phyloP scores from a whole-genome alignment of 768 basidiomycete genomes.

The Butyriboletus loyo region DNA sequence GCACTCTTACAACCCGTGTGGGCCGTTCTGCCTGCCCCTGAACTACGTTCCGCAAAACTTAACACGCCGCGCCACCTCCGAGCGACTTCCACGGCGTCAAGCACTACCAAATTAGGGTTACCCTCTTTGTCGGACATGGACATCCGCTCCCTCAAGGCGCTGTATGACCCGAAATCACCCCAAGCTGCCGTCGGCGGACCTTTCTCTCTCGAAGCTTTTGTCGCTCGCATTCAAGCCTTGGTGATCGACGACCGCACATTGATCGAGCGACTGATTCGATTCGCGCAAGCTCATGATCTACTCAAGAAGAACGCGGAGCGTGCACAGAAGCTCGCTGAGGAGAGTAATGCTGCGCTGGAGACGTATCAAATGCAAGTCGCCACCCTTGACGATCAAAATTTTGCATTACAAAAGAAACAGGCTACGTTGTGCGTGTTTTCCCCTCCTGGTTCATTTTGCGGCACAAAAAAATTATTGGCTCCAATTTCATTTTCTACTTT shows the following conservation, averaged over 20 bases:
- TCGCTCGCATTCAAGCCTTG: constrained; percentile 72
- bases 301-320: constrained; percentile 91
- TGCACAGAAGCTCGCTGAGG: constrained; percentile 86
- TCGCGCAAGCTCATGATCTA: constrained; percentile 86
- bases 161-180: constrained; percentile 53
- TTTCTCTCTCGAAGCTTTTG: constrained; percentile 77
- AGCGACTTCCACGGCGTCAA: constrained; percentile 41
- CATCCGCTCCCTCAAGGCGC: constrained; percentile 77
- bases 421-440: constrained; percentile 51
- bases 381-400: constrained; percentile 73
- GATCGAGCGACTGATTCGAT: constrained; percentile 79
- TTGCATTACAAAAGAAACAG: constrained; percentile 47
- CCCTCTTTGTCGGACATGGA: constrained; percentile 79
- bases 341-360: constrained; percentile 74
- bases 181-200: constrained; percentile 29
- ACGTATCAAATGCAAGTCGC: constrained; percentile 89
- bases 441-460: not conserved
- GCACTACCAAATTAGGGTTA: constrained; percentile 31
- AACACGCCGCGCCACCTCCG: constrained; percentile 46
- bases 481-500: not conserved
- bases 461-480: not conserved
- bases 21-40: constrained; percentile 79
- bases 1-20: constrained; percentile 71
- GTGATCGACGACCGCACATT: constrained; percentile 80
- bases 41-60: constrained; percentile 71